phyloP scores from a whole-genome alignment of 306 rosid species.

The Gynostemma pentaphyllum region DNA sequence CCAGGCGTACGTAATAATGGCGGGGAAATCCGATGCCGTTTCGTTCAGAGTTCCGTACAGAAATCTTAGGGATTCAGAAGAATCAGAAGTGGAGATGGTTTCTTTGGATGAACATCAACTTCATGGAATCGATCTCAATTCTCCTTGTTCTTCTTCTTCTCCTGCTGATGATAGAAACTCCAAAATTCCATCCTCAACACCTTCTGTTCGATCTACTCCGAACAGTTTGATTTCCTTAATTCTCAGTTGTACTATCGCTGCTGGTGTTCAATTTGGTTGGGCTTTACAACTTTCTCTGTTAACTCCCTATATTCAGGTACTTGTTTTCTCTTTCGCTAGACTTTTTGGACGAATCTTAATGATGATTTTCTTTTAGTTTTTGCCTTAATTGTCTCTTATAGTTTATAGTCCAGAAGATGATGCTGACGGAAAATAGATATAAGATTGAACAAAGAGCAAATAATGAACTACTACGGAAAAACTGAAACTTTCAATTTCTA shows the following conservation, averaged over 20 bases:
- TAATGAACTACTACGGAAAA: too few relatives aligned
- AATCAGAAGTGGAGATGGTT: slow-evolving; percentile 64
- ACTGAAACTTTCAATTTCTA: too few relatives aligned
- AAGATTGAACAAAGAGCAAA: too few relatives aligned
- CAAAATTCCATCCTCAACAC: background rate
- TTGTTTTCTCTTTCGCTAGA: background rate
- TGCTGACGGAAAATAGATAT: too few relatives aligned
- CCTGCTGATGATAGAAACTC: slow-evolving; percentile 18
- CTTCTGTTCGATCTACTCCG: slow-evolving; percentile 17
- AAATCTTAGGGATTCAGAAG: slow-evolving; percentile 54
- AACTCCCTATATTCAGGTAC: slow-evolving; percentile 90
- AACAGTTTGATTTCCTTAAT: slow-evolving; percentile 34
- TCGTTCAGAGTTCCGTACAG: slow-evolving; percentile 71
- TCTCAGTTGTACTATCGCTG: slow-evolving; percentile 92
- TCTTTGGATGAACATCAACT: slow-evolving; percentile 29
- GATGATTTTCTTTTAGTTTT: background rate
- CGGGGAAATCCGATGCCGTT: slow-evolving; percentile 43
- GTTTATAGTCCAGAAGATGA: too few relatives aligned
- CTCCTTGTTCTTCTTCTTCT: slow-evolving; percentile 22
- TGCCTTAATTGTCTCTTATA: background rate
- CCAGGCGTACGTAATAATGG: too few relatives aligned
- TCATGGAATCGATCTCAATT: slow-evolving; percentile 41
- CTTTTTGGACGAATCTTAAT: background rate
- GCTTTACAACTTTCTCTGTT: slow-evolving; percentile 93
- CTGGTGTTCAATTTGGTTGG: slow-evolving; percentile 99